phyloP scores from a whole-genome alignment of 1,284 basidiomycete genomes.

The Rhodotorula mucilaginosa region DNA sequence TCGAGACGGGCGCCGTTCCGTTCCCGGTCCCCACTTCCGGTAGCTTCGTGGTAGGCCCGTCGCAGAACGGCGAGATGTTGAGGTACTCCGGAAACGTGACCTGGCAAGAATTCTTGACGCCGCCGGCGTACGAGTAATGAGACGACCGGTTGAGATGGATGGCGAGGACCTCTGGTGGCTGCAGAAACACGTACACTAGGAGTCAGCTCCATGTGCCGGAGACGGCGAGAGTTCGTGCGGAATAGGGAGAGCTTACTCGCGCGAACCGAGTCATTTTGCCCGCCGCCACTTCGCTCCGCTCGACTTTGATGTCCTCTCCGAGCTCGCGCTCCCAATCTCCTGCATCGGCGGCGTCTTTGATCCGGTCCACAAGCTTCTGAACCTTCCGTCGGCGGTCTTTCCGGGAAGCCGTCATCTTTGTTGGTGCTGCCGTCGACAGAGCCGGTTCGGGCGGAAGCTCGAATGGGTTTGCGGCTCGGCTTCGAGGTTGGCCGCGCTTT shows the following conservation, averaged over 20 bases:
- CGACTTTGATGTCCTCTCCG: constrained; percentile 58
- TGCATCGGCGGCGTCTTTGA: constrained; percentile 66
- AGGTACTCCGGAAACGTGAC: constrained; percentile 80
- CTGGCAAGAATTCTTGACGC: constrained; percentile 73
- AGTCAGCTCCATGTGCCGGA: constrained; percentile 3
- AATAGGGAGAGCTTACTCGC: constrained; percentile 57
- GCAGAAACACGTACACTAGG: constrained; percentile 30
- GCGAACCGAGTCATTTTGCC: constrained; percentile 85
- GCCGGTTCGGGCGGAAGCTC: constrained; percentile 3
- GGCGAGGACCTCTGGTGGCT: constrained; percentile 77
- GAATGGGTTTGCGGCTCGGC: constrained; percentile 1
- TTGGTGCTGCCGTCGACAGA: not conserved
- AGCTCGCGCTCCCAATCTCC: constrained; percentile 75
- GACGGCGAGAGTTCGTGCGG: not conserved
- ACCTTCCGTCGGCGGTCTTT: constrained; percentile 70
- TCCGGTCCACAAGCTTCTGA: constrained; percentile 59
- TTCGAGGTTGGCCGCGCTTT: too few species aligned
- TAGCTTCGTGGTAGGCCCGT: constrained; percentile 67
- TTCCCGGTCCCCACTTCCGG: not conserved
- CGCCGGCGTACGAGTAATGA: constrained; percentile 63
- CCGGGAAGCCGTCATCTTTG: constrained; percentile 55
- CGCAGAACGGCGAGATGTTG: constrained; percentile 73
- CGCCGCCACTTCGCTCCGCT: constrained; percentile 66
- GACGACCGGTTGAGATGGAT: constrained; percentile 83
- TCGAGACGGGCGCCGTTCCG: not conserved